Evolutionary conservation across 2,329 filamentous ascomycete genomes (phyloP).

Genomic region (Cylindrodendrum hubeiense): DNA sequence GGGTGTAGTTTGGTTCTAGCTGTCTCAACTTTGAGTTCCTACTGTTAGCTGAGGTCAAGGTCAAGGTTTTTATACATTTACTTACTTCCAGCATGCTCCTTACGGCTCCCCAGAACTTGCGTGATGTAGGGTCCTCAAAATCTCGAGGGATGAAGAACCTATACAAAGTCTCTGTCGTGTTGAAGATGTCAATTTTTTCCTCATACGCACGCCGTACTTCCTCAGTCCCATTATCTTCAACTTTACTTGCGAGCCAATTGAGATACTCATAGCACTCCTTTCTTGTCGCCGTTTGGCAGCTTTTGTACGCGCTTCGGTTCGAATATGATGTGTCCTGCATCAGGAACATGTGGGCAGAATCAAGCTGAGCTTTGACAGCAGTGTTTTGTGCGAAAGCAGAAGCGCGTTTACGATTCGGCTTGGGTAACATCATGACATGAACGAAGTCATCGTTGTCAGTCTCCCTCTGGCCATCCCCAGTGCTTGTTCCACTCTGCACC

Average conservation of each 20-base stretch:
- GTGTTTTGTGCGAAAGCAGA: constrained; percentile 9
- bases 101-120: constrained; percentile 60
- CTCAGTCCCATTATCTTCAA: constrained; percentile 42
- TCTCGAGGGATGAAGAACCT: constrained; percentile 56
- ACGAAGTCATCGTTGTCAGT: constrained; percentile 15
- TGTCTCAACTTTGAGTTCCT: constrained; percentile 19
- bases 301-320: constrained; percentile 45
- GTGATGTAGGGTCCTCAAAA: constrained; percentile 52
- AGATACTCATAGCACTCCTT: constrained; percentile 42
- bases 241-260: constrained; percentile 32
- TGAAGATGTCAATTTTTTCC: constrained; percentile 54
- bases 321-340: constrained; percentile 41
- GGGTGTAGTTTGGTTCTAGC: constrained; percentile 4
- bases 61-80: neutral
- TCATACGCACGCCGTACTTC: constrained; percentile 45
- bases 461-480: constrained; percentile 16
- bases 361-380: constrained; percentile 39
- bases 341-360: constrained; percentile 45
- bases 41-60: constrained; percentile 16
- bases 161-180: constrained; percentile 55
- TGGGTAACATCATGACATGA: constrained; percentile 38
- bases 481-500: constrained; percentile 14
- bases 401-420: neutral
- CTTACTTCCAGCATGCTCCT: constrained; percentile 46
- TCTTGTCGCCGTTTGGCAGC: constrained; percentile 39